A percentile compares a stretch with the other conserved stretches of the same genome.
Evolutionary conservation across 768 basidiomycete species (phyloP).

Genomic region (Podaxis mareebaensis): DNA sequence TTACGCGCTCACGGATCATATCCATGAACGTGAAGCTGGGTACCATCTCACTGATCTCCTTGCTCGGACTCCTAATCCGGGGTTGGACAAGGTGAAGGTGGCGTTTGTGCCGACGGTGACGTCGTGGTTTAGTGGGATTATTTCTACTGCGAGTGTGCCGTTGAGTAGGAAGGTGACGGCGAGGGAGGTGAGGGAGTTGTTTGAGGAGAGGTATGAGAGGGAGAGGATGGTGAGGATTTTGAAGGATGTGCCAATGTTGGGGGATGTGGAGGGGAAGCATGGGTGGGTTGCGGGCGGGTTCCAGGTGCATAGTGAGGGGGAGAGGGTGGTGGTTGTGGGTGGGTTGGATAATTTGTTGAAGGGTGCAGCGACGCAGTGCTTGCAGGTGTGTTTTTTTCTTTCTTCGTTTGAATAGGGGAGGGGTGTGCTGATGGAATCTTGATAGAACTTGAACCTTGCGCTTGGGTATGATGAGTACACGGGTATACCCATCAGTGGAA

Average conservation of each 20-base stretch:
- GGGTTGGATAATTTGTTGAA: conserved; percentile 96
- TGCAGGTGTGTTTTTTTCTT: conserved; percentile 63
- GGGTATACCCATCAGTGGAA: conserved; percentile 58
- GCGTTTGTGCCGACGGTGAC: conserved; percentile 88
- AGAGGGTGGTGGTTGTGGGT: conserved; percentile 93
- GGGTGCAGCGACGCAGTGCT: conserved; percentile 97
- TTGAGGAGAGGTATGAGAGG: conserved; percentile 71
- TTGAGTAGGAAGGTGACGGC: conserved; percentile 69
- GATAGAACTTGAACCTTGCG: conserved; percentile 85
- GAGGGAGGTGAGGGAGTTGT: conserved; percentile 68
- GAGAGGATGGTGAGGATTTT: conserved; percentile 74
- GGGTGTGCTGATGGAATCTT: neutral
- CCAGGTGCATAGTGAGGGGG: conserved; percentile 87
- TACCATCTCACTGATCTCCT: conserved; percentile 75
- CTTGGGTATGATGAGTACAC: conserved; percentile 85
- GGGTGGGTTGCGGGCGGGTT: conserved; percentile 92
- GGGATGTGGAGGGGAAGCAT: conserved; percentile 79
- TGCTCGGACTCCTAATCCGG: conserved; percentile 21
- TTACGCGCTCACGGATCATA: conserved; percentile 94
- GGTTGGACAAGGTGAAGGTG: conserved; percentile 46
- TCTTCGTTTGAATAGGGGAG: neutral
- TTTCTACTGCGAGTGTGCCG: conserved; percentile 84
- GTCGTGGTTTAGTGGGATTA: conserved; percentile 96
- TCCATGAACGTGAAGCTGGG: conserved; percentile 96
- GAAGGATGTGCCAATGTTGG: conserved; percentile 70